Evolutionary conservation across 1,284 basidiomycete species (phyloP), one percentile per base, ranked within the genome.

Genomic region (Nidula niveotomentosa): DNA sequence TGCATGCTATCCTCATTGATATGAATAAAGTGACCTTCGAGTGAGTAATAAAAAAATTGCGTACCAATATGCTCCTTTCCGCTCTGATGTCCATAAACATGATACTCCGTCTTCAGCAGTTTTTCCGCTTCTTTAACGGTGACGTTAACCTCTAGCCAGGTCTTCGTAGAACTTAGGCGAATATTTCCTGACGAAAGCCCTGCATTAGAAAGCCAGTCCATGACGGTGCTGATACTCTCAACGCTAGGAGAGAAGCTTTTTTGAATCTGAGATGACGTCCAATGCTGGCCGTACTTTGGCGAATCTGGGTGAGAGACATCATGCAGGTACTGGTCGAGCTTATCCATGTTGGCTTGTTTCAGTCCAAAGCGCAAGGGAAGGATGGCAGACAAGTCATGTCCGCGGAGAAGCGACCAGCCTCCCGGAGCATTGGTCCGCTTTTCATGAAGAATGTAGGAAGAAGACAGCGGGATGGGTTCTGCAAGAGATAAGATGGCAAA

Each of bases 361-460:
- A 81, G 72, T 6, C 74, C 79, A 55, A 81, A 75, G 44, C 75
- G 73, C 33, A 81, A 60, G n/a, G 75, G 74, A 13, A 78, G 62
- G 49, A 66, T 49, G 6, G 65, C 56, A 47, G 65, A 61, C 17
- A 70, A 57, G 2, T 64, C 62, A 37, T 73, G 68, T 36, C 70
- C 65, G 8, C 71, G 67, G 43, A 67, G 55, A 33, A 63, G 66
- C 13, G 56, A 54, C 77, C 76, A 79, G 23, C 72, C 73, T 36
- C 51, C 37, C 8, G 76, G 76, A 6, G 68, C 55, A 43, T 58
- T 46, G 10, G 60, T 56, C 47, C 76, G 70, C 51, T 68, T 72
- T 57, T 77, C 76, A 57, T 78, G 75, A 3, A 60, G 36, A n/a
- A 61, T 51, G 49, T 64, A 23, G 23, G 23, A 23, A 2, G 23